Evolutionary conservation across 345 rosid genomes (phyloP).

Genomic region (Sisymbrium altissimum): DNA sequence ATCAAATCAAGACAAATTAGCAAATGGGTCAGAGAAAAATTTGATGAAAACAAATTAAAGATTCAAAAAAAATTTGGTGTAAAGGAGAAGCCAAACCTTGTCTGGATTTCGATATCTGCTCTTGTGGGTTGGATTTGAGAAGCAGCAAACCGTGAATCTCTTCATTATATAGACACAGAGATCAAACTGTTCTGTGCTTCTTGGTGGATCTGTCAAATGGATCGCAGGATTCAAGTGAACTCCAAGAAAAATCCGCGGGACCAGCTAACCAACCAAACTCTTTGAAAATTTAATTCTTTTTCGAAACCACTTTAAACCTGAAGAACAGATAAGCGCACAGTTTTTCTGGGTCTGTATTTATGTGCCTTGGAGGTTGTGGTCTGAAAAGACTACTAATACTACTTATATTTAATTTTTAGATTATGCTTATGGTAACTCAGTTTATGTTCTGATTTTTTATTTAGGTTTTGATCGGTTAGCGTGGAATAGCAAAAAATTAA

Average conservation of each 20-base stretch:
- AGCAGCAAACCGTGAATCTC: slow-evolving; percentile 27
- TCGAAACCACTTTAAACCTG: background rate
- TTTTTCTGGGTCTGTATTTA: background rate
- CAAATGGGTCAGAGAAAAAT: background rate
- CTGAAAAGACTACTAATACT: background rate
- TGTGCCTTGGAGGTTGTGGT: background rate
- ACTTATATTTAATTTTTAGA: too few relatives aligned
- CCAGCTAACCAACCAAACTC: slow-evolving; percentile 31
- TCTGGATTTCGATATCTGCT: slow-evolving; percentile 1
- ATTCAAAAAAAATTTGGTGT: background rate
- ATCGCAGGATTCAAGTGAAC: slow-evolving; percentile 34
- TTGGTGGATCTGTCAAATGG: slow-evolving; percentile 10
- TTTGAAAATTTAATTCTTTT: background rate
- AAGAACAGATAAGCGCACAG: background rate
- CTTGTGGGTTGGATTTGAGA: slow-evolving; percentile 21
- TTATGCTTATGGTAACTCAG: too few relatives aligned
- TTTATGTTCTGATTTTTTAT: too few relatives aligned
- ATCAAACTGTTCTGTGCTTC: background rate
- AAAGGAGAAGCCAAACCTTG: slow-evolving; percentile 18
- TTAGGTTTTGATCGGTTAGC: too few relatives aligned
- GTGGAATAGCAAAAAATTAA: too few relatives aligned
- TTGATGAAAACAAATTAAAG: background rate
- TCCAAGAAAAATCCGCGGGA: slow-evolving; percentile 32
- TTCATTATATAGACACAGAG: slow-evolving; percentile 29
- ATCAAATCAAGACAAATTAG: slow-evolving; percentile 5